Conservation (phyloP, 108 stramenopile species). For the Fragilariopsis cylindrus region DNA sequence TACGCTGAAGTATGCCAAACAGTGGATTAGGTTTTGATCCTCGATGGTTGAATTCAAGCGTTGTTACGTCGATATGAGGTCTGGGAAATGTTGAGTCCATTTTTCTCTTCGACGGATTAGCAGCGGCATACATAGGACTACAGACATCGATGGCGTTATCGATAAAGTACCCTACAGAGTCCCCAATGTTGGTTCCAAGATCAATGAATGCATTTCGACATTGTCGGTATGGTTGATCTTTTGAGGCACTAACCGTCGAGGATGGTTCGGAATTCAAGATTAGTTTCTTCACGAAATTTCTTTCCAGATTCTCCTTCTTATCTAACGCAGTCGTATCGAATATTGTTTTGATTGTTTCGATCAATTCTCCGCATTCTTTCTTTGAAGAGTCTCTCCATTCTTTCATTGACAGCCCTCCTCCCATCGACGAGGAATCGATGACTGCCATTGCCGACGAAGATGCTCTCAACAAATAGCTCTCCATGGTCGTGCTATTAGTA, state of each 20-base stretch:
- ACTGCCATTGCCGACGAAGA: not conserved
- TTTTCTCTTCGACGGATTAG: slow-evolving; percentile 8
- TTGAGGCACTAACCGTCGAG: slow-evolving; percentile 1
- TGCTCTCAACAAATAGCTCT: slow-evolving; percentile 2
- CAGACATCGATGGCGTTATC: slow-evolving; percentile 41
- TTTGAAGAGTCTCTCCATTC: slow-evolving; percentile 16
- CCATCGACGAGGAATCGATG: not conserved
- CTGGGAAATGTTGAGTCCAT: slow-evolving; percentile 16
- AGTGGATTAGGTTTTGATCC: slow-evolving; percentile 25
- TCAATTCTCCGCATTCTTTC: slow-evolving; percentile 11
- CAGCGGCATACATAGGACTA: slow-evolving; percentile 18
- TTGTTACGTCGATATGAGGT: slow-evolving; percentile 30
- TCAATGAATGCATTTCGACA: slow-evolving; percentile 43
- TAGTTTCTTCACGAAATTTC: not conserved
- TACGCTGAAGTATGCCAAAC: slow-evolving; percentile 17
- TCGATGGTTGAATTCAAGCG: slow-evolving; percentile 14
- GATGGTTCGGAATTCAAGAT: not conserved
- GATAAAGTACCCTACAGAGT: slow-evolving; percentile 40
- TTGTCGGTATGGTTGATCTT: slow-evolving; percentile 14
- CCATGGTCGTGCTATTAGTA: not conserved
- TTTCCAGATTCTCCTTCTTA: slow-evolving; percentile 6
- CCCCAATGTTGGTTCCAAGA: slow-evolving; percentile 49
- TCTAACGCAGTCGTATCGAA: not conserved
- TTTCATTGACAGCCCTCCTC: not conserved
- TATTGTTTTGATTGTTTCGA: not conserved